Percentiles rank a stretch among this genome's conserved stretches.
Conservation (phyloP, 306 rosid genomes). For the Prunus mume region DNA sequence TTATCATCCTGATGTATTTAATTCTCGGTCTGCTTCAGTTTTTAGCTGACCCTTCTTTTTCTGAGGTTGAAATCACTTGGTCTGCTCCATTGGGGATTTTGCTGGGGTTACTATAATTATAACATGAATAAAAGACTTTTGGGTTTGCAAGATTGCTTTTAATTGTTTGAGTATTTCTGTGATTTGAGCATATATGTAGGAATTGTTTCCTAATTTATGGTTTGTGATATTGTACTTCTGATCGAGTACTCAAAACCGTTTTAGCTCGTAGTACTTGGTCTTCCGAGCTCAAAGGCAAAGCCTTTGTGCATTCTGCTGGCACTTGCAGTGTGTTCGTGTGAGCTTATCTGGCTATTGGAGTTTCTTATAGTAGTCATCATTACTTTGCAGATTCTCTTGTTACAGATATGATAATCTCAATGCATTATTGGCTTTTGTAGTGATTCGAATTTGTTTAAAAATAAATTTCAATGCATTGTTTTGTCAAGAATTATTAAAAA, state of each 20-base stretch:
- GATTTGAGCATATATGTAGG: background rate
- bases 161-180: background rate
- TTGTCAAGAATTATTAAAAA: background rate
- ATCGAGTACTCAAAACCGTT: background rate
- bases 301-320: background rate
- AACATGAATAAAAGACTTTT: background rate
- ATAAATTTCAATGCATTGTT: background rate
- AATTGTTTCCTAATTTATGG: background rate
- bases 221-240: background rate
- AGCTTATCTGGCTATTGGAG: background rate
- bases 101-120: background rate
- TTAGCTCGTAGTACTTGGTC: background rate
- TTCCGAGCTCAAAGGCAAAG: background rate
- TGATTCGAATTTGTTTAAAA: background rate
- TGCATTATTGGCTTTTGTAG: background rate
- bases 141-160: background rate
- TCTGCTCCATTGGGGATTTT: background rate
- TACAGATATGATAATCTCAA: background rate
- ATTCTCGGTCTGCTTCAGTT: conserved; percentile 19
- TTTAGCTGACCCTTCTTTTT: background rate
- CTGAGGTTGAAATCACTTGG: background rate
- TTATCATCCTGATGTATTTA: background rate
- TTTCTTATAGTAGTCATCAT: background rate
- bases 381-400: background rate
- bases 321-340: background rate